phyloP scores from a whole-genome alignment of 139 green algal genomes.

The Auxenochlorella protothecoides region DNA sequence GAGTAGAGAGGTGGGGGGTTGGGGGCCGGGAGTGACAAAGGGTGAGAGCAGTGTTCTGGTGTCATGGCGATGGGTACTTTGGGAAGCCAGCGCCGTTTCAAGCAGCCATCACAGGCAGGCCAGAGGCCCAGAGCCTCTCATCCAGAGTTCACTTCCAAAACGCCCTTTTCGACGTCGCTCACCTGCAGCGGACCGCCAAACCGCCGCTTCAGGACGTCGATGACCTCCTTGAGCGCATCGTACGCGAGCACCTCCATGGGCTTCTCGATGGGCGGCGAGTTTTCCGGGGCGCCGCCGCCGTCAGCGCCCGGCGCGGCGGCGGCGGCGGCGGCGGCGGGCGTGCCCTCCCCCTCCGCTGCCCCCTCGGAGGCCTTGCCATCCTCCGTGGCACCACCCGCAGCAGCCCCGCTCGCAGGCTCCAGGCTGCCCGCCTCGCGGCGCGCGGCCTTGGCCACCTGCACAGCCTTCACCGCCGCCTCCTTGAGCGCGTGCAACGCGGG shows the following conservation, averaged over 20 bases:
- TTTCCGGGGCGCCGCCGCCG: not conserved
- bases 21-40: conserved; percentile 2
- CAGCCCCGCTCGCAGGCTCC: too few species aligned
- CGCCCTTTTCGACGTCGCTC: not conserved
- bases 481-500: conserved; percentile 65
- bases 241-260: conserved; percentile 36
- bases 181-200: conserved; percentile 21
- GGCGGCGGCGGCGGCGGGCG: not conserved
- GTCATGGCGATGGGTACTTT: too few species aligned
- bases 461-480: conserved; percentile 46
- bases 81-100: too few species aligned
- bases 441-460: conserved; percentile 18
- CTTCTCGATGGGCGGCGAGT: conserved; percentile 33
- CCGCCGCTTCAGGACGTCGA: conserved; percentile 54
- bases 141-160: not conserved
- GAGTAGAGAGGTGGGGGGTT: not conserved
- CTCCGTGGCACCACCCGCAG: too few species aligned
- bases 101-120: not conserved
- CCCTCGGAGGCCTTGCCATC: too few species aligned
- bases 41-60: too few species aligned
- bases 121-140: conserved; percentile 7
- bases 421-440: too few species aligned
- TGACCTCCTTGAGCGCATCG: conserved; percentile 47
- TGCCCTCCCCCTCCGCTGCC: not conserved
- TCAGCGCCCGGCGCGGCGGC: not conserved